phyloP scores from a whole-genome alignment of 2,329 filamentous ascomycete genomes.

The Fusarium domesticum region DNA sequence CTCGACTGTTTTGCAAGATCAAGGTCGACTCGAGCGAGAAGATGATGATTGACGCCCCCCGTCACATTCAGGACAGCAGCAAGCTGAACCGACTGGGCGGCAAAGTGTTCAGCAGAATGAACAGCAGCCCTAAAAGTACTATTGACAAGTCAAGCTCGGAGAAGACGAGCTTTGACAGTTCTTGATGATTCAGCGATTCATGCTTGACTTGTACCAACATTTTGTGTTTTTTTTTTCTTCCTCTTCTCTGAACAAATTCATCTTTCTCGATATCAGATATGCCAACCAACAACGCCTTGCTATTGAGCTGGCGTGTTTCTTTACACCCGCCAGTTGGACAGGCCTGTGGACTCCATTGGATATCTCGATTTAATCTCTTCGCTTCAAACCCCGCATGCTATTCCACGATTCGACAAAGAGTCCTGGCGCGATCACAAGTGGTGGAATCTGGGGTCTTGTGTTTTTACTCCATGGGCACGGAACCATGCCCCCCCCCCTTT shows the following conservation, averaged over 20 bases:
- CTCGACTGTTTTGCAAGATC: constrained; percentile 88
- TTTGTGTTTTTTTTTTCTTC: neutral
- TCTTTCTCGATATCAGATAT: neutral
- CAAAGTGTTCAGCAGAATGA: constrained; percentile 56
- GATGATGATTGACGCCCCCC: constrained; percentile 52
- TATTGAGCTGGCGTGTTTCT: neutral
- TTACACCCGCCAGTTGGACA: too few species aligned
- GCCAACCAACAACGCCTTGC: neutral
- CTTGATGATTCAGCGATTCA: constrained; percentile 19
- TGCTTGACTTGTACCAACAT: neutral
- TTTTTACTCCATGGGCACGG: constrained; percentile 10
- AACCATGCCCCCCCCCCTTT: constrained; percentile 8
- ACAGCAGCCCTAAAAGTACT: constrained; percentile 51
- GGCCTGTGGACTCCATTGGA: too few species aligned
- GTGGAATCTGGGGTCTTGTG: constrained; percentile 15
- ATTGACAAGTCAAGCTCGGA: constrained; percentile 52
- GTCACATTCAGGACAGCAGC: constrained; percentile 40
- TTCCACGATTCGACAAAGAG: constrained; percentile 7
- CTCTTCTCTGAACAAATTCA: neutral
- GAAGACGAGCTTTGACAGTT: constrained; percentile 45
- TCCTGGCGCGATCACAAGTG: constrained; percentile 11
- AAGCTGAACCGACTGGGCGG: constrained; percentile 56
- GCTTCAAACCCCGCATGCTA: neutral
- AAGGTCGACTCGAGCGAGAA: constrained; percentile 59
- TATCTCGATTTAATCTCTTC: too few species aligned